These are phyloP conservation scores for Candida bentonensis DNA, from an alignment of 805 yeast genomes.

Conservation along the genomic window DNA sequence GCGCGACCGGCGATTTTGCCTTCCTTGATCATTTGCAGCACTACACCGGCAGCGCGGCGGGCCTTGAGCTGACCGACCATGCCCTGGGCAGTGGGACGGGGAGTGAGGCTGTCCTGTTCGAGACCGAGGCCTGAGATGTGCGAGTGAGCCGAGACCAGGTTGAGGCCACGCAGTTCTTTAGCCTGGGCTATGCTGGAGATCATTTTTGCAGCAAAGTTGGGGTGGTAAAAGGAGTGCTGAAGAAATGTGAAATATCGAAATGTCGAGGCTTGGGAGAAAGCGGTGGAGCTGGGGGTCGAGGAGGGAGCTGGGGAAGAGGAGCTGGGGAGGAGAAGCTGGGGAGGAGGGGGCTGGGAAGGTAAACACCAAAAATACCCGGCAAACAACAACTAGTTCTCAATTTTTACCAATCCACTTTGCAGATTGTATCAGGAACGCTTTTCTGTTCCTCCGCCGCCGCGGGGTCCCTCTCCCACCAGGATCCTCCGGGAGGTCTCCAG, in stretches of 20 bases:
- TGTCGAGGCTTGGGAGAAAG: not conserved
- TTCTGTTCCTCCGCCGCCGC: too few species aligned
- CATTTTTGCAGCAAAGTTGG: slow-evolving; percentile 19
- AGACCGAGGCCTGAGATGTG: slow-evolving; percentile 96
- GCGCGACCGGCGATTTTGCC: slow-evolving; percentile 97
- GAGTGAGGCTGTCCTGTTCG: slow-evolving; percentile 69
- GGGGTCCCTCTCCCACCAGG: too few species aligned
- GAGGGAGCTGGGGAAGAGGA: too few species aligned
- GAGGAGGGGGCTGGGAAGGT: not conserved
- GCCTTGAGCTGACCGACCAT: slow-evolving; percentile 97
- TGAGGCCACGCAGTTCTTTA: slow-evolving; percentile 44
- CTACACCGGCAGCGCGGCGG: slow-evolving; percentile 89
- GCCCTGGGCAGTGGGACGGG: slow-evolving; percentile 73
- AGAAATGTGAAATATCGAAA: slow-evolving; percentile 4
- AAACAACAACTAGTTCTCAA: too few species aligned
- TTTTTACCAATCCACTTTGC: too few species aligned
- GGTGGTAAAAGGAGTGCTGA: not conserved
- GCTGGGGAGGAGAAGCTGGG: not conserved
- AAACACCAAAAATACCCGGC: too few species aligned
- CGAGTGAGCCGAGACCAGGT: slow-evolving; percentile 92
- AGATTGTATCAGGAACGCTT: too few species aligned
- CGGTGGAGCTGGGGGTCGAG: too few species aligned
- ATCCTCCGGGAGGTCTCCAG: too few species aligned
- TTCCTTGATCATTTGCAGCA: slow-evolving; percentile 82
- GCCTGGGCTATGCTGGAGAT: slow-evolving; percentile 27